These are phyloP conservation scores for Pestalotiopsis fici DNA, from an alignment of 2,329 filamentous ascomycete species.

Conservation along the genomic window DNA sequence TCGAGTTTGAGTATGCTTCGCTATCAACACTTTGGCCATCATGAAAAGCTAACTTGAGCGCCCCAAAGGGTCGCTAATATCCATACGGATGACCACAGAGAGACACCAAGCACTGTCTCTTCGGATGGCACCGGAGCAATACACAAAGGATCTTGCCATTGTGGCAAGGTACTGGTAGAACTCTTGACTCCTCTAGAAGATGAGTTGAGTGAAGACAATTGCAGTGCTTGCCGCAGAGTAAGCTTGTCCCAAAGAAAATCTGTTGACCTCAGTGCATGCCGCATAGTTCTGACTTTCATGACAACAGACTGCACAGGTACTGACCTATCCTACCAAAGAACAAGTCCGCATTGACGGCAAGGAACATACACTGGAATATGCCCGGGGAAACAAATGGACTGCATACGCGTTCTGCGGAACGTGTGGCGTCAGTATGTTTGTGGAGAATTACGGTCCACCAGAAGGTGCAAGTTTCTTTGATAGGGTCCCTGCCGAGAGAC, in stretches of 20 bases:
- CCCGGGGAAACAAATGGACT: slow-evolving; percentile 17
- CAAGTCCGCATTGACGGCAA: slow-evolving; percentile 25
- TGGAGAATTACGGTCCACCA: slow-evolving; percentile 29
- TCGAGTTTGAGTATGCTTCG: neutral
- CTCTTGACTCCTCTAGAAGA: neutral
- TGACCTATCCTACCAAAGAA: slow-evolving; percentile 26
- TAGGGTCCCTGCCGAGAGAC: slow-evolving; percentile 23
- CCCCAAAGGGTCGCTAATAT: neutral
- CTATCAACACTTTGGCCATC: neutral
- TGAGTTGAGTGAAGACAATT: neutral
- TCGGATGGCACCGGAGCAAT: neutral
- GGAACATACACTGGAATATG: slow-evolving; percentile 27
- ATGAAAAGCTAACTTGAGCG: neutral
- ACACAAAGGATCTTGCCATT: neutral
- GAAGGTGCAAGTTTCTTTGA: slow-evolving; percentile 23
- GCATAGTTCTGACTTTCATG: neutral
- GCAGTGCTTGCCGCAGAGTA: neutral
- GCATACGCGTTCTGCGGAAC: slow-evolving; percentile 23
- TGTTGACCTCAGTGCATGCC: neutral
- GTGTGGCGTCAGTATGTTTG: slow-evolving; percentile 29
- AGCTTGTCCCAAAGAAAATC: neutral
- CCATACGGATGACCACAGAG: neutral
- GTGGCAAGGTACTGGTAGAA: neutral
- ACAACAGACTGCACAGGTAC: slow-evolving; percentile 26
- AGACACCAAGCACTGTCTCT: neutral